Evolutionary conservation across 2,329 filamentous ascomycete genomes (phyloP), one percentile per base, ranked within the genome.

Genomic region (Aspergillus texensis): DNA sequence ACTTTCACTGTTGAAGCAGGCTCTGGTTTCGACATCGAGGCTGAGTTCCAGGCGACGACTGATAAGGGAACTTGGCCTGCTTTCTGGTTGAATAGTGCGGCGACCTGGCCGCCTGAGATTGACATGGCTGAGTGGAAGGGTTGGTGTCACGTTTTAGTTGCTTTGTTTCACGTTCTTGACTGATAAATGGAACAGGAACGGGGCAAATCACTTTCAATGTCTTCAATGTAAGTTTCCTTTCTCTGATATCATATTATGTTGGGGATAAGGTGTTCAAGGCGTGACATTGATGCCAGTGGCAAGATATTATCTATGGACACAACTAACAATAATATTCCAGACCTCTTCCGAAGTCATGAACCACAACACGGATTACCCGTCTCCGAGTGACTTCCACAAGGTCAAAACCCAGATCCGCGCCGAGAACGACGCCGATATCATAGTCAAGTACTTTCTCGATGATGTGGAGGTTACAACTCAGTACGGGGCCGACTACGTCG

Each of bases 61-160:
- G 69, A 68, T 6, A 67, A 77, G 63, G 80, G 83, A 8, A 86
- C 84, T 0, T 87, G 85, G 86, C 85, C 85, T 0, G 85, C 85
- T 0, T 87, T 87, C 68, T 87, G 85, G 85, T 73, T 87, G 16
- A 86, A 84, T 1, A 84, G 79, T 0, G 84, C 84, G 0, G 71
- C 84, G 52, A 78, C 80, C 0, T 88, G 86, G 85, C 85, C 85
- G 19, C 86, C 85, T 0, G 86, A 87, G 79, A 82, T 88, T 61
- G 85, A 88, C 70, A 80, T 88, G 74, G 85, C 85, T 1, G 85
- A 88, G 73, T 88, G 85, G 85, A 88, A 87, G 70, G 85, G 85
- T 61, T 32, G 12, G 39, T 41, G 16, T 41, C n/a, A 2, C 6
- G 0, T 39, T 48, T 50, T 21, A 21, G 16, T 34, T 12, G 6